Percentiles rank a stretch among this genome's conserved stretches.
Evolutionary conservation across 2,329 filamentous ascomycete genomes (phyloP).

Genomic region (Fusarium sp.): DNA sequence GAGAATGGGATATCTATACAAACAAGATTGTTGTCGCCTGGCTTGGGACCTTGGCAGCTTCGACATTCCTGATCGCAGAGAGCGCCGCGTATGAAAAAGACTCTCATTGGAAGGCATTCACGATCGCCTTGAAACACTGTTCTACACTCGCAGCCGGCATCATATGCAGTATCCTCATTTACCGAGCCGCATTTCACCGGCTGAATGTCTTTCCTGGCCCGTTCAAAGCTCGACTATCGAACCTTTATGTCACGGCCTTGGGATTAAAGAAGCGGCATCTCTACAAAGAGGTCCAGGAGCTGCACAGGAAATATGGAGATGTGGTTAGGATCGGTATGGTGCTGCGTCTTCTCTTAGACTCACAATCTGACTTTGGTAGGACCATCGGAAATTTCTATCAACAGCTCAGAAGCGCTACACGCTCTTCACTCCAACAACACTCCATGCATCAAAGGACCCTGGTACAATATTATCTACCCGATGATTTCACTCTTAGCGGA

Average conservation of each 20-base stretch:
- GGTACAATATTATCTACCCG: slow-evolving; percentile 49
- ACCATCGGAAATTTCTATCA: slow-evolving; percentile 1
- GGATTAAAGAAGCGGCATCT: background rate
- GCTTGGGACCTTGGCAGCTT: background rate
- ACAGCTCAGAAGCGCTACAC: background rate
- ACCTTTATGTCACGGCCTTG: background rate
- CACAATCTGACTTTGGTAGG: background rate
- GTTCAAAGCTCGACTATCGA: background rate
- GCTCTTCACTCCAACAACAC: background rate
- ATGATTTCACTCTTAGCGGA: slow-evolving; percentile 46
- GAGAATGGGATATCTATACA: slow-evolving; percentile 27
- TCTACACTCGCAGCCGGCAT: background rate
- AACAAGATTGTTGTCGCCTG: background rate
- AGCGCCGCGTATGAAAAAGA: background rate
- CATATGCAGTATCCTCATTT: background rate
- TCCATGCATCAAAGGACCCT: slow-evolving; percentile 47
- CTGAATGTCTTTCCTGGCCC: slow-evolving; percentile 5
- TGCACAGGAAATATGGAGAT: slow-evolving; percentile 4
- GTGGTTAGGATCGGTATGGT: background rate
- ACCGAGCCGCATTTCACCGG: background rate
- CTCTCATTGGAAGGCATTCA: background rate
- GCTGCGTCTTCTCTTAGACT: background rate
- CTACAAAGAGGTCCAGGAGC: background rate
- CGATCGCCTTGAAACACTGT: background rate
- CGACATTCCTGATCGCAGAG: background rate